A percentile compares a stretch with the other conserved stretches of the same genome.
Evolutionary conservation across 495 filamentous ascomycete species (phyloP).

Genomic region (Penicillium egyptiacum): DNA sequence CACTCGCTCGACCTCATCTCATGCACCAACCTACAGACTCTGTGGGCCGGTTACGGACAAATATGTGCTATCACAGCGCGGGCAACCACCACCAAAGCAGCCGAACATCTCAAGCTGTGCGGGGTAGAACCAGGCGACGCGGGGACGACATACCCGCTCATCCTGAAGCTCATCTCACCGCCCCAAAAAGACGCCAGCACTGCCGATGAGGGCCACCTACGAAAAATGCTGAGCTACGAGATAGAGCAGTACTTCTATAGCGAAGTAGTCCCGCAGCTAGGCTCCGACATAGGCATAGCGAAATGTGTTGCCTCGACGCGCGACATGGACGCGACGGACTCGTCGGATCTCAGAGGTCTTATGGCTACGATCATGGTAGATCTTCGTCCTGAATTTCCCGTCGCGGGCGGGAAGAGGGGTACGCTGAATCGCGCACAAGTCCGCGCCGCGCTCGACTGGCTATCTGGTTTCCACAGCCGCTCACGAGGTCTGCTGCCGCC

Average conservation of each 20-base stretch:
- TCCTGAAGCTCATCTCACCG: conserved; percentile 44
- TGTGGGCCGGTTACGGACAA: conserved; percentile 42
- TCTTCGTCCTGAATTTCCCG: conserved; percentile 29
- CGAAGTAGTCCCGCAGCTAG: conserved; percentile 32
- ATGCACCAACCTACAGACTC: conserved; percentile 35
- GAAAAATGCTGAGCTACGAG: conserved; percentile 43
- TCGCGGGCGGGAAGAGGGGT: conserved; percentile 33
- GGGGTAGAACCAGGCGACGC: conserved; percentile 14
- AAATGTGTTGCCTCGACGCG: conserved; percentile 38
- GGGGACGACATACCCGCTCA: conserved; percentile 31
- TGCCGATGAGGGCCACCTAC: conserved; percentile 39
- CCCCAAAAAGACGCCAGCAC: conserved; percentile 16
- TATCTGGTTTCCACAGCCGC: conserved; percentile 32
- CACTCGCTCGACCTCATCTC: conserved; percentile 37
- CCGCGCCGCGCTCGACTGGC: conserved; percentile 33
- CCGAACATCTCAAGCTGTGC: conserved; percentile 30
- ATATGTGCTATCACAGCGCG: conserved; percentile 36
- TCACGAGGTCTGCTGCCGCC: conserved; percentile 26
- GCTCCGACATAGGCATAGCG: conserved; percentile 30
- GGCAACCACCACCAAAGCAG: conserved; percentile 29
- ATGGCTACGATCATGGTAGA: conserved; percentile 41
- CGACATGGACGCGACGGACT: conserved; percentile 20
- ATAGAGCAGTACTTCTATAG: conserved; percentile 40
- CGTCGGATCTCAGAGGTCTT: conserved; percentile 14
- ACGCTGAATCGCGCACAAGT: conserved; percentile 28